Evolutionary conservation across 2,329 filamentous ascomycete genomes (phyloP).

Genomic region (Penicillium sp.): DNA sequence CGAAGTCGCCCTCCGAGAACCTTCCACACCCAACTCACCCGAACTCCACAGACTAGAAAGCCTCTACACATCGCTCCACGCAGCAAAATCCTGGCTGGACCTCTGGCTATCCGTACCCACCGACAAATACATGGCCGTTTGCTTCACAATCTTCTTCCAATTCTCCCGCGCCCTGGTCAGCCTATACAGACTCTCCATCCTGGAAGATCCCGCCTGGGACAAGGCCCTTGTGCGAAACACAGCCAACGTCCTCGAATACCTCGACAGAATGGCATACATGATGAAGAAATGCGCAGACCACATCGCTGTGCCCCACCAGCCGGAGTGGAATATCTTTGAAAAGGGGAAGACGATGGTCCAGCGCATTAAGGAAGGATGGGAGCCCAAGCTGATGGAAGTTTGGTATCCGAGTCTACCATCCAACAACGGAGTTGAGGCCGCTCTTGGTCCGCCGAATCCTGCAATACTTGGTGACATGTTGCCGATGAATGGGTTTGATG

Average conservation of each 20-base stretch:
- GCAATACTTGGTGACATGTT: constrained; percentile 14
- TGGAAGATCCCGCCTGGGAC: constrained; percentile 34
- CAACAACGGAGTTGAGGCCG: constrained; percentile 1
- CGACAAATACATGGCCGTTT: constrained; percentile 17
- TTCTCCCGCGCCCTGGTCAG: constrained; percentile 24
- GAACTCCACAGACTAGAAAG: constrained; percentile 27
- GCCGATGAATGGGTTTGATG: constrained; percentile 21
- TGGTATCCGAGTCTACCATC: constrained; percentile 19
- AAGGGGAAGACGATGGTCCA: constrained; percentile 22
- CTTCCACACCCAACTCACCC: constrained; percentile 20
- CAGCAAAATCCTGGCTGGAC: constrained; percentile 27
- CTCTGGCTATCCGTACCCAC: constrained; percentile 17
- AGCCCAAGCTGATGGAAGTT: constrained; percentile 24
- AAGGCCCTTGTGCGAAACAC: constrained; percentile 27
- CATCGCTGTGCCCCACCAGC: background rate
- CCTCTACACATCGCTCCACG: constrained; percentile 24
- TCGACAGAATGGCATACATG: constrained; percentile 20
- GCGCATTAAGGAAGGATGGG: constrained; percentile 23
- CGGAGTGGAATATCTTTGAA: constrained; percentile 21
- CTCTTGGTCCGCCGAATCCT: constrained; percentile 8
- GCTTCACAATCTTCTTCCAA: constrained; percentile 29
- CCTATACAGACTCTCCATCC: constrained; percentile 25
- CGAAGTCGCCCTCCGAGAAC: constrained; percentile 20
- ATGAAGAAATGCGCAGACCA: constrained; percentile 16
- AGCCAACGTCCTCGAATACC: constrained; percentile 26